Evolutionary conservation across 2,329 filamentous ascomycete genomes (phyloP).

Genomic region (Chrysosphaeria jannelii): DNA sequence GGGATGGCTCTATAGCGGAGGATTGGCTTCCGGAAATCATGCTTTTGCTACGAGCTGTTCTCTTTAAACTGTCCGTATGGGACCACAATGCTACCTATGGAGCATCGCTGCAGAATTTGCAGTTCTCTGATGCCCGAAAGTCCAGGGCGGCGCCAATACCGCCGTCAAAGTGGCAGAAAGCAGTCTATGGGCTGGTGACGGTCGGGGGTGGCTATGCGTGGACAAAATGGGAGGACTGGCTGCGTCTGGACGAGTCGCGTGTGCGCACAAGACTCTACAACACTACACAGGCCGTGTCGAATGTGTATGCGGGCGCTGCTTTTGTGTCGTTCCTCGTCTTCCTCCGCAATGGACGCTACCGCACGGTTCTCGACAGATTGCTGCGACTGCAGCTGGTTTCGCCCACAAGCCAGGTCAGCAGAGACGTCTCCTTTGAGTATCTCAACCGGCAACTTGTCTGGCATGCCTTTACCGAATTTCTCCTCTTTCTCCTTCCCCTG

Average conservation of each 20-base stretch:
- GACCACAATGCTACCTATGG: slow-evolving; percentile 90
- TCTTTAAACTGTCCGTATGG: slow-evolving; percentile 94
- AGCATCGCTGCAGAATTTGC: slow-evolving; percentile 69
- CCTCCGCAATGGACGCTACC: slow-evolving; percentile 65
- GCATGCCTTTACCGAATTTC: slow-evolving; percentile 98
- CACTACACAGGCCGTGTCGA: slow-evolving; percentile 37
- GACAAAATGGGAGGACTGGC: slow-evolving; percentile 73
- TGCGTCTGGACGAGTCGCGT: slow-evolving; percentile 15
- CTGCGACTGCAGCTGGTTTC: slow-evolving; percentile 64
- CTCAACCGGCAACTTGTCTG: slow-evolving; percentile 92
- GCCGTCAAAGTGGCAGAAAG: slow-evolving; percentile 61
- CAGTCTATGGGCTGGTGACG: slow-evolving; percentile 54
- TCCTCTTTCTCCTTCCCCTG: slow-evolving; percentile 76
- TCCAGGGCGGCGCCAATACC: slow-evolving; percentile 27
- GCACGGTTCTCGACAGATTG: slow-evolving; percentile 65
- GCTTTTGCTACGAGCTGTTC: slow-evolving; percentile 39
- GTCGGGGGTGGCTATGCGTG: slow-evolving; percentile 73
- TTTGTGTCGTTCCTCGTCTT: slow-evolving; percentile 75
- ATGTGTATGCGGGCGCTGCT: slow-evolving; percentile 50
- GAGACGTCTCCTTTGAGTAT: slow-evolving; percentile 92
- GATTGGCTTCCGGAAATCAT: slow-evolving; percentile 72
- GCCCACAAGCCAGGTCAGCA: slow-evolving; percentile 54
- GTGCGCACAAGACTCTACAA: slow-evolving; percentile 20
- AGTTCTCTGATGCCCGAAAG: slow-evolving; percentile 56
- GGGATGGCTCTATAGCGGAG: slow-evolving; percentile 42